Base-by-base conservation (phyloP, 2,329 filamentous ascomycete species). In the Didymellaceae sp. region DNA sequence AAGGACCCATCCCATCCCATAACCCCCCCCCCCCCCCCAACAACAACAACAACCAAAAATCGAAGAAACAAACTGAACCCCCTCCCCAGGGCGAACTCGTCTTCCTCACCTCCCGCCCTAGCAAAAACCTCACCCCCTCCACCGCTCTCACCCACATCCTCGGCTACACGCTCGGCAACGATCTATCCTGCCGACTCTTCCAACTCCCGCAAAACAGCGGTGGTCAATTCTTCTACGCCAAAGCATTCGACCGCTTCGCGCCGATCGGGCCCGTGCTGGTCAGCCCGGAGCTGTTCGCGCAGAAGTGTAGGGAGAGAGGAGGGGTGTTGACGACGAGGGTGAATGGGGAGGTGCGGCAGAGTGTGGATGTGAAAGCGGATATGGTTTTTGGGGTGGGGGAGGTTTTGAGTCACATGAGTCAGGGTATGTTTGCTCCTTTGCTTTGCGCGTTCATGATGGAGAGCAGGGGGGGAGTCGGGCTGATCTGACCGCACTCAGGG, bases 171-270 rank as follows among this genome's bases (percentile, higher is more conserved):
- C 16, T 43, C 8, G 54, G 52, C 4, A 62, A 62, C 31, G 59
- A 59, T 33, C 40, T 62, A 3, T 56, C 54, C 13, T 45, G 52
- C 4, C 34, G 56, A 6, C 31, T 50, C 13, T 54, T 31, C n/a
- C 59, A 62, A 38, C 18, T 16, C 16, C 31, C 63, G 71, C 37
- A 44, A 30, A 48, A 41, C n/a, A 34, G 20, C 7, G 32, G 16
- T 5, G 32, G 32, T 5, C 81, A 83, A 61, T 82, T 77, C 75
- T 72, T 74, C 0, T 83, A 81, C 54, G 76, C 73, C 2, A 82
- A 83, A 55, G 43, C 78, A 0, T 82, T 83, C 38, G 79, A 83
- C 51, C 77, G 71, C 0, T 82, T 70, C 54, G 77, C 78, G 0
- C 81, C 80, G 0, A 37, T 83, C 1, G 80, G 80, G 0, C 80